Base-by-base conservation (phyloP, 2,329 filamentous ascomycete species). In the Fusarium fracticaudum region DNA sequence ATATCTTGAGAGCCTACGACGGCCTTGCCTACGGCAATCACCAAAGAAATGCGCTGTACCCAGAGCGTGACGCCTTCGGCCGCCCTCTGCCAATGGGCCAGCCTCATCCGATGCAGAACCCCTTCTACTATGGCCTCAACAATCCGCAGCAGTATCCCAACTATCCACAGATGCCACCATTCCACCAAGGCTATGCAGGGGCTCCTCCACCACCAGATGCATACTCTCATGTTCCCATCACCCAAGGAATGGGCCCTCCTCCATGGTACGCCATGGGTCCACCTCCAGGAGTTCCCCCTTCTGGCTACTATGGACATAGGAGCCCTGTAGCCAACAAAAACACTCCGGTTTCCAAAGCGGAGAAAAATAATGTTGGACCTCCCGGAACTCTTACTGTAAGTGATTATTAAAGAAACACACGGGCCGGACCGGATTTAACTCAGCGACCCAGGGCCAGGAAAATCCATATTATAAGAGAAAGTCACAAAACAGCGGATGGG, bases 1-100 rank as follows among this genome's bases (percentile, higher is more conserved):
- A 88, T 38, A 79, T 89, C 26, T 83, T 89, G 57, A 86, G 88
- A 20, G 85, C 91, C 33, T 91, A 91, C 71, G 87, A 91, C 71
- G 89, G 89, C 0, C 85, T 86, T 6, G 81, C 83, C 2, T 91
- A 89, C 75, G 88, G 88, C 9, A 88, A 88, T 71, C 84, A 86
- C 31, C 81, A 83, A 31, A 83, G 83, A 3, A 74, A 77, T 31
- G 78, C 81, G 6, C 76, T 88, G n/a, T 87, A 90, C 75, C 87
- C 87, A 5, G 79, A 77, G 12, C 81, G 80, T 11, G 75, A 81
- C 31, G 70, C 80, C 24, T 77, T 77, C 31, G 74, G 76, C 14
- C 78, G 78, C 18, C 78, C 81, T 8, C 74, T 85, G 12, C 84
- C 85, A 0, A 67, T 85, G 14, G 86, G 87, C 8, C 81, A 83